Conservation (phyloP, 2,329 filamentous ascomycete genomes). For the Diaporthe sp. region DNA sequence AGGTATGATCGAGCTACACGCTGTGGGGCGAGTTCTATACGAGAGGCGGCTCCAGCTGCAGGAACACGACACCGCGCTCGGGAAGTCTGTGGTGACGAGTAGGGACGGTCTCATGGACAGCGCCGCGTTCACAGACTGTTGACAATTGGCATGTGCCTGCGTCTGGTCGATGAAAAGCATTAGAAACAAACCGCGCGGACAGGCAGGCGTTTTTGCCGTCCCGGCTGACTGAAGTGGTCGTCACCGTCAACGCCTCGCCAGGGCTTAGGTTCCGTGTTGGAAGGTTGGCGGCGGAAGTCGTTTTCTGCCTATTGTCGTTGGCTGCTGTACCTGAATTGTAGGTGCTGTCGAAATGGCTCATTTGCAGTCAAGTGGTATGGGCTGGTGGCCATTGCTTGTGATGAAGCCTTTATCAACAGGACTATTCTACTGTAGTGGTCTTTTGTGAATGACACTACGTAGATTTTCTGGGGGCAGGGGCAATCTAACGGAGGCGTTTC, state of each 20-base stretch:
- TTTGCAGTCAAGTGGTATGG: neutral
- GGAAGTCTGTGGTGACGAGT: neutral
- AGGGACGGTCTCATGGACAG: neutral
- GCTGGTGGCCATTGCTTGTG: conserved; percentile 24
- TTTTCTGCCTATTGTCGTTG: neutral
- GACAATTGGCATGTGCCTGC: neutral
- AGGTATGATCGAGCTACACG: neutral
- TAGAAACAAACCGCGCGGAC: neutral
- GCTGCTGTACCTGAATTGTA: neutral
- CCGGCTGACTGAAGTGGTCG: conserved; percentile 3
- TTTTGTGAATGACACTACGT: neutral
- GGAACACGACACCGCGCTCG: neutral
- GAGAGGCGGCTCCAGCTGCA: conserved; percentile 10
- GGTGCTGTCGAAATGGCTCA: neutral
- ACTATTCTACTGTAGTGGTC: no score
- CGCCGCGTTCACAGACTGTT: neutral
- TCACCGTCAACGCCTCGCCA: conserved; percentile 14
- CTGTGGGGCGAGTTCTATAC: conserved; percentile 26
- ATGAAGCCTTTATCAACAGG: neutral
- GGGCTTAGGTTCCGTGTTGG: conserved; percentile 16
- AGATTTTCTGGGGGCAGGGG: neutral
- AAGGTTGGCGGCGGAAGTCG: neutral
- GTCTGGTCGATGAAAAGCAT: no score
- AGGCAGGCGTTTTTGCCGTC: conserved; percentile 1
- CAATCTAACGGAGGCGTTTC: neutral